Base-by-base conservation (phyloP, 163 green algal species). In the Coccomyxa subellipsoidea region DNA sequence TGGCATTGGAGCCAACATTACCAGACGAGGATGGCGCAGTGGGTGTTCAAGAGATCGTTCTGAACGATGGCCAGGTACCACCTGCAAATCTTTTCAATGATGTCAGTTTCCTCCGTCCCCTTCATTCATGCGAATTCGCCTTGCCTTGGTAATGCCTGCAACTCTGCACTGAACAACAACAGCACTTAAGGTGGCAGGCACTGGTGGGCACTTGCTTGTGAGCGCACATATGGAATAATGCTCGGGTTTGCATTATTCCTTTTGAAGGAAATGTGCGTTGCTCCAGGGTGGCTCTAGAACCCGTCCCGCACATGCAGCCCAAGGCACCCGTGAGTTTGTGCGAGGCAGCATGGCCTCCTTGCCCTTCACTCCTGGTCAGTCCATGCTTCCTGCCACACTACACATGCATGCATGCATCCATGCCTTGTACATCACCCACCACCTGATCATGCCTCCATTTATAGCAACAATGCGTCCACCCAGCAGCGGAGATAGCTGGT, bases 321-420 rank as follows among this genome's bases (percentile, higher is more conserved):
- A 82, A 47, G 76, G 69, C 73, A 90, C 73, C 1, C 82, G 87
- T 3, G 88, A 92, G 76, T 91, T 87, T 85, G 83, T 91, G 70
- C 79, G 87, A 0, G 88, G 88, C 47, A 86, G 84, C 69, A 81
- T 85, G 54, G 83, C 40, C 31, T 84, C 82, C 71, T 79, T 86
- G 38, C 88, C 88, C 0, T 90, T 91, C 78, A 77, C 84, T 15
- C 88, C 88, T 73, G 88, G 88, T 83, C 8, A 18, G 72, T 7
- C 71, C n/a, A 36, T 29, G 25, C 75, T 37, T 15, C 18, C 31
- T 47, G 34, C 71, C 15, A 7, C 71, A 27, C 10, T 8, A 8
- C 39, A 59, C 15, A 59, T 40, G 35, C 27, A 15, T 35, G n/a
- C 69, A 23, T 32, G 27, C n/a, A 78, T 8, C 7, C 2, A 47